phyloP scores from a whole-genome alignment of 2,329 filamentous ascomycete species.

The Colletotrichum magnum region DNA sequence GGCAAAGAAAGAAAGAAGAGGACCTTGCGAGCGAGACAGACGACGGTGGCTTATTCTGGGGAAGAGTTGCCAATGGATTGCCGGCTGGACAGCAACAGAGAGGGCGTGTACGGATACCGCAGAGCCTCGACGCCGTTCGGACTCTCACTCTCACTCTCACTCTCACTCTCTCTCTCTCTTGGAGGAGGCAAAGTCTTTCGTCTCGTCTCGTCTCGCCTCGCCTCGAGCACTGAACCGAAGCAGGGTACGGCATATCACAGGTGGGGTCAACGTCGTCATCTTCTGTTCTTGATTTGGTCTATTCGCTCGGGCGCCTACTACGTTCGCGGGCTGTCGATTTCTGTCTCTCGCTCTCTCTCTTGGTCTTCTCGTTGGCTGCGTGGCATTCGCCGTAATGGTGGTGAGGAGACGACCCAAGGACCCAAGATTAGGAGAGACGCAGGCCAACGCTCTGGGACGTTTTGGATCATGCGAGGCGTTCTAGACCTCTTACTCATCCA shows the following conservation, averaged over 20 bases:
- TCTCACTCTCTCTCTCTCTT: neutral
- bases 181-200: no score
- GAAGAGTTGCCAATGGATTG: conserved; percentile 22
- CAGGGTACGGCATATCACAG: neutral
- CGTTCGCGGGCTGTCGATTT: no score
- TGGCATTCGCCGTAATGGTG: neutral
- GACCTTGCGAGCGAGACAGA: conserved; percentile 23
- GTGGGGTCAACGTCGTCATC: neutral
- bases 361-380: no score
- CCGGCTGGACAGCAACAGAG: neutral
- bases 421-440: neutral
- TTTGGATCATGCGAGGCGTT: conserved; percentile 32
- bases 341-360: no score
- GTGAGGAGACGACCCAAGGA: neutral
- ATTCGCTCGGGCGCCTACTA: neutral
- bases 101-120: conserved; percentile 4
- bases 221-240: neutral
- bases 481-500: conserved; percentile 11
- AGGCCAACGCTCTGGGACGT: conserved; percentile 19
- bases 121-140: neutral
- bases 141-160: conserved; percentile 8
- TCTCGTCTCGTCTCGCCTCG: neutral
- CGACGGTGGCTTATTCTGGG: conserved; percentile 26
- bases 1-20: conserved; percentile 14
- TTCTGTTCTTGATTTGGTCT: neutral